Evolutionary conservation across 441 rosid species (phyloP).

Genomic region (Adansonia rubrostipa): DNA sequence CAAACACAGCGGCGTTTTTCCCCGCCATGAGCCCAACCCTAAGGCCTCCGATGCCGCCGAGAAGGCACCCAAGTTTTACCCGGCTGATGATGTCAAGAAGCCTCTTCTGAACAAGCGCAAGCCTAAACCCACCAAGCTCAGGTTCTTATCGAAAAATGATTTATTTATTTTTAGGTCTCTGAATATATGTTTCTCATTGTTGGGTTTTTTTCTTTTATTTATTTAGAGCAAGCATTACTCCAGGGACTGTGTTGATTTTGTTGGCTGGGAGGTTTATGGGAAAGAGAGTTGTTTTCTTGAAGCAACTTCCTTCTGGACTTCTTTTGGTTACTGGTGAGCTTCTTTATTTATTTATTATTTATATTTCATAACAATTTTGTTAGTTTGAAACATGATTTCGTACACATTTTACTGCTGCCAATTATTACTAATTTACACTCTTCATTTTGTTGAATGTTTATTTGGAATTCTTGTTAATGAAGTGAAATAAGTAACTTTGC

Average conservation of each 20-base stretch:
- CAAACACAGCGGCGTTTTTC: constrained; percentile 32
- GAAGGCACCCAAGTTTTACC: constrained; percentile 18
- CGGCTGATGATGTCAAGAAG: no score
- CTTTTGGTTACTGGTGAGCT: no score
- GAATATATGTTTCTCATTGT: background rate
- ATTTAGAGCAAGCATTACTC: no score
- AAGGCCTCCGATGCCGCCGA: constrained; percentile 28
- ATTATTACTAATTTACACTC: background rate
- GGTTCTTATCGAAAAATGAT: constrained; percentile 25
- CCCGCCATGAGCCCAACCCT: constrained; percentile 40
- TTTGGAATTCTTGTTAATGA: background rate
- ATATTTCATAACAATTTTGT: background rate
- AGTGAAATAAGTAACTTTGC: background rate
- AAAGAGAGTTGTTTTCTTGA: constrained; percentile 25
- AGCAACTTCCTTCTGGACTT: no score
- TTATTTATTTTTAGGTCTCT: background rate
- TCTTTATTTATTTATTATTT: no score
- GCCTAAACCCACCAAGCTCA: constrained; percentile 22
- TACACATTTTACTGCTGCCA: background rate
- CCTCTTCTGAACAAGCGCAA: no score
- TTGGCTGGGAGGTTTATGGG: constrained; percentile 49
- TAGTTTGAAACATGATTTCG: background rate
- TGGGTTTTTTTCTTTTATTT: background rate
- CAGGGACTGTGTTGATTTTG: constrained; percentile 47
- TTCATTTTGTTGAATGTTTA: background rate